Conservation (phyloP, 257 asterid genomes). For the Salvia rosmarinus region DNA sequence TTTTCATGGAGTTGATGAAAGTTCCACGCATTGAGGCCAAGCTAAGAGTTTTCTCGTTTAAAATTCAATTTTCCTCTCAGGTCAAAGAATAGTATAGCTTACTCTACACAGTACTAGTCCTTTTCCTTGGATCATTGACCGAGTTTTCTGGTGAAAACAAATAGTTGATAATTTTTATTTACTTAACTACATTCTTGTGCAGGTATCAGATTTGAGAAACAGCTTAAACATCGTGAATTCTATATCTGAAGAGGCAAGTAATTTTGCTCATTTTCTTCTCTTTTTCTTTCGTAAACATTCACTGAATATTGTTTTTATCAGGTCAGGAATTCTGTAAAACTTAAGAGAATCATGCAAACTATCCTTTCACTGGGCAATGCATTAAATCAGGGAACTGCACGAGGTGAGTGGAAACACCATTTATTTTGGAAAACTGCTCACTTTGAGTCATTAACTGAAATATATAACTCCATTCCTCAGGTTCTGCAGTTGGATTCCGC, state of each 20-base stretch:
- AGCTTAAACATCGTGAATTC: conserved; percentile 64
- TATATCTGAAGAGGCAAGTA: conserved; percentile 75
- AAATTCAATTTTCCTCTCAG: conserved; percentile 69
- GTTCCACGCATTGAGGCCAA: conserved; percentile 83
- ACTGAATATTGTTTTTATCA: conserved; percentile 46
- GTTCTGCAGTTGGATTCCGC: conserved; percentile 93
- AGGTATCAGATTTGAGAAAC: conserved; percentile 67
- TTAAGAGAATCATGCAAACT: conserved; percentile 81
- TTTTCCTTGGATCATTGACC: neutral
- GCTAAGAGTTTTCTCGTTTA: conserved; percentile 74
- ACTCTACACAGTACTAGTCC: conserved; percentile 7
- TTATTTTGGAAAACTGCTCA: too few species aligned
- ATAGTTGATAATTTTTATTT: neutral
- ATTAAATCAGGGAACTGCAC: conserved; percentile 89
- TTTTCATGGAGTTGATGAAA: conserved; percentile 81
- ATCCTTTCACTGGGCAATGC: conserved; percentile 88
- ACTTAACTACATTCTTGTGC: conserved; percentile 26
- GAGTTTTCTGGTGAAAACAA: neutral
- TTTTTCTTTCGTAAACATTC: conserved; percentile 18
- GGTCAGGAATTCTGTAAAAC: conserved; percentile 77
- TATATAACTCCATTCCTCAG: conserved; percentile 43
- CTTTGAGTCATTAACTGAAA: too few species aligned
- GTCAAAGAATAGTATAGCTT: conserved; percentile 41
- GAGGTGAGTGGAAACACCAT: conserved; percentile 51
- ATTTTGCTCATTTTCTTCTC: conserved; percentile 20